These are phyloP conservation scores for Cladosporium sp. DNA, from an alignment of 2,329 filamentous ascomycete genomes.

Conservation along the genomic window DNA sequence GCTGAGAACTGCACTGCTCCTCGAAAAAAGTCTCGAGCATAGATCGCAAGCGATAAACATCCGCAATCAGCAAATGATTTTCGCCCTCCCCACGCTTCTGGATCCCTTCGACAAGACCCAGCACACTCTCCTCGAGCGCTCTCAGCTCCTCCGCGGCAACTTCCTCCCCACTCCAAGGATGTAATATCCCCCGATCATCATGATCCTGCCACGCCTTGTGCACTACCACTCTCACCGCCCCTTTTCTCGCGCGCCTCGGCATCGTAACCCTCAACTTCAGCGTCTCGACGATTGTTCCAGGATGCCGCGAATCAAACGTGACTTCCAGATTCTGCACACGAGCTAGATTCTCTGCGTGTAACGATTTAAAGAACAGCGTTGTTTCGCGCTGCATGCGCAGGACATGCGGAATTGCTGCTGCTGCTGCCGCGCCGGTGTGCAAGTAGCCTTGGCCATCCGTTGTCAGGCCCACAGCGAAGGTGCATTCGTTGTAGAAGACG, in stretches of 20 bases:
- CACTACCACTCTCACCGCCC: neutral
- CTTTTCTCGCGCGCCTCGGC: neutral
- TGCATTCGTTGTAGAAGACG: neutral
- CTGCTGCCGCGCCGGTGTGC: neutral
- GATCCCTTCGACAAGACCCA: neutral
- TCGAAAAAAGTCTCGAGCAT: neutral
- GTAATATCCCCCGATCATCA: neutral
- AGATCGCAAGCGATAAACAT: neutral
- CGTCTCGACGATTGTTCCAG: neutral
- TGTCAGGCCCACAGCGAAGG: neutral
- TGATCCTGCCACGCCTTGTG: neutral
- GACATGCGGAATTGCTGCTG: neutral
- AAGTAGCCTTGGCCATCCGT: neutral
- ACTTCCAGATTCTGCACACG: neutral
- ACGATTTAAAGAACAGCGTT: neutral
- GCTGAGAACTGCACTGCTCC: neutral
- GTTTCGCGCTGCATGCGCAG: conserved; percentile 5
- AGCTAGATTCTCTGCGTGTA: neutral
- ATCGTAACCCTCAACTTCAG: neutral
- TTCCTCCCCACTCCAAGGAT: neutral
- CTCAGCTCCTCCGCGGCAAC: neutral
- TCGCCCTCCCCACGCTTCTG: neutral
- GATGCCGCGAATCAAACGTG: neutral
- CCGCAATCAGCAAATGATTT: neutral
- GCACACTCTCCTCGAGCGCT: neutral